Conservation (phyloP, 2,329 filamentous ascomycete genomes). For the Plenodomus biglobosus region DNA sequence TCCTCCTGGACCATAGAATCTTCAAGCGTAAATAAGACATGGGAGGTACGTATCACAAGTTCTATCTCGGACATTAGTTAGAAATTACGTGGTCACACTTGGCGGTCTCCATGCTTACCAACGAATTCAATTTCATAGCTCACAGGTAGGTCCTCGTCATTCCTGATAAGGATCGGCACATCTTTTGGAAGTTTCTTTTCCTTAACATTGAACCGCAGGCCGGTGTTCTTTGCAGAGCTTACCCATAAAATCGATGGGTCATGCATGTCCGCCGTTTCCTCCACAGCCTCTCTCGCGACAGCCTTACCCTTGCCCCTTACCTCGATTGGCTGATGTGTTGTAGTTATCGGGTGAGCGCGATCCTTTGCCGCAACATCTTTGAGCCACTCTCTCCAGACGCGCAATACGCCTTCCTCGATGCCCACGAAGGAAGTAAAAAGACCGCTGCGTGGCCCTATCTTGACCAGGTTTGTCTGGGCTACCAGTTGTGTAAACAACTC, state of each 20-base stretch:
- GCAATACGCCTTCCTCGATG: constrained; percentile 67
- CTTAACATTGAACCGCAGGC: constrained; percentile 66
- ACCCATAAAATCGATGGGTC: constrained; percentile 65
- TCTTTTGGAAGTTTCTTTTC: constrained; percentile 52
- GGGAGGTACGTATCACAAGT: constrained; percentile 36
- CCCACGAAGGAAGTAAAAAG: constrained; percentile 66
- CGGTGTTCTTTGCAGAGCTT: constrained; percentile 63
- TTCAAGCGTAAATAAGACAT: constrained; percentile 58
- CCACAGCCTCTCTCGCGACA: constrained; percentile 11
- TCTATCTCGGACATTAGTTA: constrained; percentile 18
- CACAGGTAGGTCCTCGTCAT: constrained; percentile 66
- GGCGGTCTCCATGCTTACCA: constrained; percentile 53
- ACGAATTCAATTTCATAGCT: constrained; percentile 72
- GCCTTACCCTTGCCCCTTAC: constrained; percentile 29
- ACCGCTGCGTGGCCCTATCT: constrained; percentile 61
- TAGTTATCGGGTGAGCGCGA: constrained; percentile 12
- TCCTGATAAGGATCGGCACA: constrained; percentile 58
- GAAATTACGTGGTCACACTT: neutral
- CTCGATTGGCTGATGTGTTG: constrained; percentile 18
- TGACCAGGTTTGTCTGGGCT: constrained; percentile 67
- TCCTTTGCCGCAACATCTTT: constrained; percentile 44
- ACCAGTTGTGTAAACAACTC: constrained; percentile 77
- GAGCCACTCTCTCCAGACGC: constrained; percentile 75
- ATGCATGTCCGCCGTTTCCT: constrained; percentile 11
- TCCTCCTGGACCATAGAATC: constrained; percentile 63